These are phyloP conservation scores for Russula foetens DNA, from an alignment of 768 basidiomycete genomes.

Conservation along the genomic window DNA sequence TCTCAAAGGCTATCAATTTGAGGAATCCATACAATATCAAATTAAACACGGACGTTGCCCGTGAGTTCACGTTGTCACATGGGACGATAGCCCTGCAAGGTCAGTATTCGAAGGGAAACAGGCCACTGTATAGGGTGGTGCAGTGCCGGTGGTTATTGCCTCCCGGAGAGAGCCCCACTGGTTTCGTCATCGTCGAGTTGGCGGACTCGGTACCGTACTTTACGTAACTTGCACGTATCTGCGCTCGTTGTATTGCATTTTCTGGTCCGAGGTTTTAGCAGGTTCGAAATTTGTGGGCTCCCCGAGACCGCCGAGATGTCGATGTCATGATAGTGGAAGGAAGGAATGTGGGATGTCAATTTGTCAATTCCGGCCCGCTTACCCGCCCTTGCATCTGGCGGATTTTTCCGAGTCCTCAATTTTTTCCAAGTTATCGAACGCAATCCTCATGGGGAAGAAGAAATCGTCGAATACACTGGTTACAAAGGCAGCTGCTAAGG, in stretches of 20 bases:
- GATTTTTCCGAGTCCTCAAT: no score
- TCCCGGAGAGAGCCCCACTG: neutral
- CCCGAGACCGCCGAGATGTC: no score
- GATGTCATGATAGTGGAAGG: no score
- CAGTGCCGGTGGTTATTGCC: neutral
- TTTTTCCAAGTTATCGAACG: no score
- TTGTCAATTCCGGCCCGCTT: neutral
- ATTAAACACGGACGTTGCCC: neutral
- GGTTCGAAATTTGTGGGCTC: no score
- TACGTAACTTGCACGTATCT: neutral
- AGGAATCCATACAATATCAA: neutral
- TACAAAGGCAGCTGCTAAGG: conserved; percentile 40
- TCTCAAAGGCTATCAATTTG: neutral
- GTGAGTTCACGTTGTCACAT: neutral
- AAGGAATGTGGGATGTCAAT: neutral
- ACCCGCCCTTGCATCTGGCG: neutral
- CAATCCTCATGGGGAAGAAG: conserved; percentile 45
- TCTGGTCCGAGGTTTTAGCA: no score
- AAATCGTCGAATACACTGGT: conserved; percentile 30
- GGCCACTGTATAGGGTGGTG: neutral
- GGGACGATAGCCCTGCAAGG: neutral
- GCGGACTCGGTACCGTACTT: neutral
- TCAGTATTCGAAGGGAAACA: neutral
- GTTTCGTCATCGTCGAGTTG: neutral
- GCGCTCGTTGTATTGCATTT: no score